These are phyloP conservation scores for Purpureocillium takamizusanense DNA, from an alignment of 2,329 filamentous ascomycete genomes.

Conservation along the genomic window DNA sequence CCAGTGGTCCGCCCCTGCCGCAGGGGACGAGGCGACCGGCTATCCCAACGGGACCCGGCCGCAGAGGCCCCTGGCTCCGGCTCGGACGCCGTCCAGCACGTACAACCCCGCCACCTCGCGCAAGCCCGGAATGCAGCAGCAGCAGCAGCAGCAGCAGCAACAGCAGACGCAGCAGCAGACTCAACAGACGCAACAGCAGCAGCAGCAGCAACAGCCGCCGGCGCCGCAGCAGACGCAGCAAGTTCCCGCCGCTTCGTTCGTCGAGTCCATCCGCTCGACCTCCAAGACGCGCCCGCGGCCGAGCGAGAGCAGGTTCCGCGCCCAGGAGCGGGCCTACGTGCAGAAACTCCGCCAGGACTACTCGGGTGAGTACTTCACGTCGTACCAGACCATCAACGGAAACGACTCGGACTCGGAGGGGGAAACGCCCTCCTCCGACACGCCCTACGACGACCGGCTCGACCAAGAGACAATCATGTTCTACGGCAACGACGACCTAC, in stretches of 20 bases:
- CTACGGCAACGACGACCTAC: constrained; percentile 80
- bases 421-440: constrained; percentile 79
- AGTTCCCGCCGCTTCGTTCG: constrained; percentile 20
- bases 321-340: constrained; percentile 86
- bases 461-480: constrained; percentile 91
- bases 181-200: too few relatives aligned
- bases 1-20: constrained; percentile 26
- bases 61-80: constrained; percentile 59
- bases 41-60: constrained; percentile 33
- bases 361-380: constrained; percentile 58
- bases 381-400: constrained; percentile 50
- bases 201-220: too few relatives aligned
- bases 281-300: constrained; percentile 41
- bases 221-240: too few relatives aligned
- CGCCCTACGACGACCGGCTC: constrained; percentile 76
- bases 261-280: constrained; percentile 37
- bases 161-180: too few relatives aligned
- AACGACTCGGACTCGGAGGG: constrained; percentile 83
- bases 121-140: constrained; percentile 30
- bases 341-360: constrained; percentile 77
- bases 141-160: constrained; percentile 16
- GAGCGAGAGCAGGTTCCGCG: constrained; percentile 36
- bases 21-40: constrained; percentile 15
- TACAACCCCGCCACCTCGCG: constrained; percentile 63
- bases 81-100: constrained; percentile 68